These are phyloP conservation scores for Litsea cubeba DNA, from an alignment of 164 flowering plant genomes.

Conservation along the genomic window DNA sequence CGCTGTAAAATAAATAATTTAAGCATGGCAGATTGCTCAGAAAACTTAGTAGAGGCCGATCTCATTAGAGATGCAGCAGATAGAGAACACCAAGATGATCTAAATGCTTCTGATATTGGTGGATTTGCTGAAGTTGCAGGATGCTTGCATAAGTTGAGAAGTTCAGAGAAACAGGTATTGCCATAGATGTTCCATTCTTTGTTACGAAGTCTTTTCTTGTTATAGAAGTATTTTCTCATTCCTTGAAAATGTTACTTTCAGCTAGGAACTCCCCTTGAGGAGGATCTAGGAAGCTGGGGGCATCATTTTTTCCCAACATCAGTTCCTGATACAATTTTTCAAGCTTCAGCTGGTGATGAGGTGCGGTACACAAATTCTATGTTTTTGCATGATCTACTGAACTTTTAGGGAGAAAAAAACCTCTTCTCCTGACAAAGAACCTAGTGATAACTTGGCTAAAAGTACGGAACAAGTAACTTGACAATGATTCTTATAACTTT, in stretches of 20 bases:
- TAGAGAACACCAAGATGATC: conserved; percentile 20
- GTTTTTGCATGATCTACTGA: too few species aligned
- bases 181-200: neutral
- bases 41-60: conserved; percentile 20
- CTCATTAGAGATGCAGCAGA: conserved; percentile 17
- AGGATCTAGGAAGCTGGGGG: conserved; percentile 91
- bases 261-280: conserved; percentile 86
- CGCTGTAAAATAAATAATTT: conserved; percentile 52
- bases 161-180: conserved; percentile 80
- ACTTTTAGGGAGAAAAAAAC: neutral
- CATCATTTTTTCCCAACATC: conserved; percentile 68
- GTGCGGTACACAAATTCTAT: conserved; percentile 25
- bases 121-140: conserved; percentile 83
- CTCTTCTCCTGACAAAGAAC: neutral
- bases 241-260: conserved; percentile 19
- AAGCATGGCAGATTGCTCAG: conserved; percentile 13
- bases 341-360: conserved; percentile 97
- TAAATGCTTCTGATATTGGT: conserved; percentile 60
- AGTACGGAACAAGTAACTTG: neutral
- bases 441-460: neutral
- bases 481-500: neutral
- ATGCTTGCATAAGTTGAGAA: conserved; percentile 54
- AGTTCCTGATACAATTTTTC: conserved; percentile 83
- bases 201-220: neutral
- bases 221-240: neutral